These are phyloP conservation scores for Saturnispora dispora DNA, from an alignment of 805 yeast species.

Conservation along the genomic window DNA sequence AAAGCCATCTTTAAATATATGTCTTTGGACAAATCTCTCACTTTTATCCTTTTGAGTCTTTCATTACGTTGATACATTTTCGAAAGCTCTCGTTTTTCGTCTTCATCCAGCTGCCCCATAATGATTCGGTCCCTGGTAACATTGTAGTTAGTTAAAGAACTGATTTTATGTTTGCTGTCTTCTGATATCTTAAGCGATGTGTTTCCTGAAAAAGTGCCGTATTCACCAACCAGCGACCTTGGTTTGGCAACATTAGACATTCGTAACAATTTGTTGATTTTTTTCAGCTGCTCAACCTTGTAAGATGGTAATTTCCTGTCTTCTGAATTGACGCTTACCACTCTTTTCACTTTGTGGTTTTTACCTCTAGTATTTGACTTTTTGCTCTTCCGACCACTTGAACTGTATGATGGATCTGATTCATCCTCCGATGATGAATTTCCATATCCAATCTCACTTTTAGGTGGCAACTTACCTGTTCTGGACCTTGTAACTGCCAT, in stretches of 20 bases:
- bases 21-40: conserved; percentile 9
- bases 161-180: conserved; percentile 10
- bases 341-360: not conserved
- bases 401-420: not conserved
- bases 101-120: not conserved
- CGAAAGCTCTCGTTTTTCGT: not conserved
- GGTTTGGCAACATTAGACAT: conserved; percentile 17
- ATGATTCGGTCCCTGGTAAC: conserved; percentile 11
- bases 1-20: conserved; percentile 6
- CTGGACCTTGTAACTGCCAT: conserved; percentile 1
- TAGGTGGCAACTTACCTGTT: conserved; percentile 1
- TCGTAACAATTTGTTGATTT: conserved; percentile 9
- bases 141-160: conserved; percentile 13
- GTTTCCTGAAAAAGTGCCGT: not conserved
- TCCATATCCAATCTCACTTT: not conserved
- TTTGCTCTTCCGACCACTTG: not conserved
- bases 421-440: not conserved
- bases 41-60: conserved; percentile 3
- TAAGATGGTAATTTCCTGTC: conserved; percentile 12
- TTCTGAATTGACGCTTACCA: not conserved
- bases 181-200: not conserved
- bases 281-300: conserved; percentile 13
- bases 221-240: conserved; percentile 8
- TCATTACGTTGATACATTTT: conserved; percentile 4
- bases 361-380: not conserved